Evolutionary conservation across 805 yeast genomes (phyloP), one percentile per base, ranked within the genome.

Genomic region (Myxozyma neotropica): DNA sequence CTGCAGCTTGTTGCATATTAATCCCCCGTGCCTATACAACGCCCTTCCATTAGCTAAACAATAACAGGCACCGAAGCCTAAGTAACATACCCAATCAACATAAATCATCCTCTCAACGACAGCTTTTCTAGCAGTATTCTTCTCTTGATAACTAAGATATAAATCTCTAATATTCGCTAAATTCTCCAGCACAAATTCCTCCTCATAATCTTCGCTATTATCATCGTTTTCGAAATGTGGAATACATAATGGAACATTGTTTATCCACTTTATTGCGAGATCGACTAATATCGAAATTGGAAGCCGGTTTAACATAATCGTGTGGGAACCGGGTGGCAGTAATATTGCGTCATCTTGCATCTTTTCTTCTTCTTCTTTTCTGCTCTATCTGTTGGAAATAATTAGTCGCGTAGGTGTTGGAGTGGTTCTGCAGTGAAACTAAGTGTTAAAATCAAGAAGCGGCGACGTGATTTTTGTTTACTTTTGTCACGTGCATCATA

Each of bases 21-120:
- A 63, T 50, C n/a, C 66, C 66, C 3, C 38, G 47, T 33, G 19
- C 40, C 65, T 61, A n/a, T n/a, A n/a, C n/a, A n/a, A n/a, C n/a
- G n/a, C n/a, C n/a, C n/a, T n/a, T n/a, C n/a, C n/a, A n/a, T n/a
- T n/a, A n/a, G n/a, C n/a, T n/a, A n/a, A n/a, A n/a, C n/a, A n/a
- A n/a, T n/a, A n/a, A n/a, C n/a, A n/a, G n/a, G n/a, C n/a, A n/a
- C n/a, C n/a, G n/a, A n/a, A n/a, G n/a, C n/a, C n/a, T n/a, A n/a
- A n/a, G n/a, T n/a, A n/a, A 50, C 63, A 17, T 15, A 61, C 65
- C 66, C 66, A 63, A 23, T 63, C 66, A 5, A 46, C 52, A 17
- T 60, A 38, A 12, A 54, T 27, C 39, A 63, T 57, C 21, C 66
- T 21, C 21, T 53, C 58, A 7, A 49, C 49, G 15, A 61, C 31